Percentiles rank a stretch among this genome's conserved stretches.
phyloP scores from a whole-genome alignment of 169 alveolate species.

The Amoebophrya sp. region DNA sequence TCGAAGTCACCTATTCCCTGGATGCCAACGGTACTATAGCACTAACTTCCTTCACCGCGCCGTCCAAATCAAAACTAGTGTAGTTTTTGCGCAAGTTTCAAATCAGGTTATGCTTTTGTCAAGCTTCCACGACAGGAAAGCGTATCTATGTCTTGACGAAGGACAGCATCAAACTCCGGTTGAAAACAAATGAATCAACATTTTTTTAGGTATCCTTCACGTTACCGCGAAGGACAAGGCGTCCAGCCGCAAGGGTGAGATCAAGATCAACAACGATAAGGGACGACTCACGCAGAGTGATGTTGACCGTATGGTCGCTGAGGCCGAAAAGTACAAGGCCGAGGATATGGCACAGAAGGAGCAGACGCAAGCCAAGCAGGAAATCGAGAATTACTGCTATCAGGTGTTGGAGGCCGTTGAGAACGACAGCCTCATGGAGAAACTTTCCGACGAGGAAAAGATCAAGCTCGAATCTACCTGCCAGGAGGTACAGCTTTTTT shows the following conservation, averaged over 20 bases:
- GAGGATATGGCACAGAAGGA: background rate
- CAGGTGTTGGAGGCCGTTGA: background rate
- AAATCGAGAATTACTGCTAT: background rate
- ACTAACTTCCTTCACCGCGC: too few species aligned
- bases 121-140: too few species aligned
- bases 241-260: background rate
- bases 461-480: background rate
- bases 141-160: too few species aligned
- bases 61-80: background rate
- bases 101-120: background rate
- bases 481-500: background rate
- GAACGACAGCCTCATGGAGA: background rate
- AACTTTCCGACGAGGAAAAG: background rate
- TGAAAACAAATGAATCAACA: background rate
- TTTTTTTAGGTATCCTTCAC: background rate
- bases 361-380: background rate
- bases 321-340: background rate
- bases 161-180: too few species aligned
- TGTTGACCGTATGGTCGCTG: constrained; percentile 19
- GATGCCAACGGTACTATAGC: background rate
- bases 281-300: background rate
- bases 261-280: constrained; percentile 17
- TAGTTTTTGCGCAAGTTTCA: background rate
- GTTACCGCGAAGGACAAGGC: constrained; percentile 22
- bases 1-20: constrained; percentile 12